Base-by-base conservation (phyloP, 257 asterid species). In the Leptodermis oblonga region DNA sequence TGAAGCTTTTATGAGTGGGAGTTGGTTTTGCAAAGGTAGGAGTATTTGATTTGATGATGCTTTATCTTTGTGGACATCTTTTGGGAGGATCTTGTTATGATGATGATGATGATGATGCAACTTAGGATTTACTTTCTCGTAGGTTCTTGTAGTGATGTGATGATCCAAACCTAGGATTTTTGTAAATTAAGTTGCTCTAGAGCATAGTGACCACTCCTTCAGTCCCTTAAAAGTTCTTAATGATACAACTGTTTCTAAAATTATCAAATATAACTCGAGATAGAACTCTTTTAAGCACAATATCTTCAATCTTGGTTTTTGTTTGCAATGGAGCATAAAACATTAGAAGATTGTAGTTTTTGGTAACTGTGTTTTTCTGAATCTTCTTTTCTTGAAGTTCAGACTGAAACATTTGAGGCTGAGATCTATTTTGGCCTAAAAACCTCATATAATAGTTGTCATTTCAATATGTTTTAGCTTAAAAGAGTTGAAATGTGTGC, bases 401-500 rank as follows among this genome's bases (percentile, higher is more conserved):
- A 56, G 62, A 20, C 37, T 1, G 45, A 41, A 5, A 5, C 45
- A 4, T 41, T 41, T 4, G 45, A 13, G 2, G 45, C 45, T 41
- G 6, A 41, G 13, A 41, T 41, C 45, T 41, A 41, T 13, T 41
- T 41, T n/a, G n/a, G n/a, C n/a, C n/a, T n/a, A n/a, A n/a, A n/a
- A n/a, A n/a, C n/a, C n/a, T n/a, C n/a, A n/a, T n/a, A n/a, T n/a
- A n/a, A n/a, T n/a, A n/a, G n/a, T n/a, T n/a, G n/a, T n/a, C n/a
- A n/a, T n/a, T n/a, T n/a, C n/a, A n/a, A 13, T 34, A 34, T 43
- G 14, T 22, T 23, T 23, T 9, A 33, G 42, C 6, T 34, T 31
- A 7, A 13, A 52, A 4, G 33, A 42, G 55, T 65, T 42, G 69
- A 31, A 17, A 30, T 26, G 69, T 43, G 69, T 65, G 69, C 56